Conservation (phyloP, 257 asterid genomes). For the Nicotiana tomentosiformis region DNA sequence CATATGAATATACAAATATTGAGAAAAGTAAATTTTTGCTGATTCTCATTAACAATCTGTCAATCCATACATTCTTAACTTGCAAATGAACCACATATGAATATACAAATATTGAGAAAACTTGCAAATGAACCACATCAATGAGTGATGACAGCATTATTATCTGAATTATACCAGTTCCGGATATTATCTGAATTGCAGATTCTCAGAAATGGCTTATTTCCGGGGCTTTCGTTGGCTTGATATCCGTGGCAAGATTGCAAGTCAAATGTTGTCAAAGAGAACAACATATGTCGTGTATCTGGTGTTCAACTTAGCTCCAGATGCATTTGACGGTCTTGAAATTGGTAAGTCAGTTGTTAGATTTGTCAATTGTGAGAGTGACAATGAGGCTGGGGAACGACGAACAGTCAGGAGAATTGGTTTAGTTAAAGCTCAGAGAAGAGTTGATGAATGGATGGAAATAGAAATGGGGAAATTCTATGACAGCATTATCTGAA, state of each 20-base stretch:
- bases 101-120: too few relatives aligned
- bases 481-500: too few relatives aligned
- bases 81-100: too few relatives aligned
- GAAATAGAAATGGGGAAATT: background rate
- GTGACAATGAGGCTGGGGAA: background rate
- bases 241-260: conserved; percentile 47
- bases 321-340: background rate
- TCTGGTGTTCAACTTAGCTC: conserved; percentile 31
- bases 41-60: too few relatives aligned
- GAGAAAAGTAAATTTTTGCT: background rate
- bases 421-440: too few relatives aligned
- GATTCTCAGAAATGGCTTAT: conserved; percentile 65
- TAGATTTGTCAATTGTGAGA: background rate
- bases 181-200: conserved; percentile 2
- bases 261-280: conserved; percentile 27
- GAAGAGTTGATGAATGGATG: background rate
- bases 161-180: too few relatives aligned
- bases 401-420: background rate
- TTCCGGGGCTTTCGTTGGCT: conserved; percentile 54
- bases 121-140: too few relatives aligned
- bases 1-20: too few relatives aligned
- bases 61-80: too few relatives aligned
- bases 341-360: background rate
- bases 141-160: too few relatives aligned
- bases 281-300: conserved; percentile 45